Evolutionary conservation across 352 stramenopile genomes (phyloP), one percentile per base, ranked within the genome.

Genomic region (Phytopythium montanum): DNA sequence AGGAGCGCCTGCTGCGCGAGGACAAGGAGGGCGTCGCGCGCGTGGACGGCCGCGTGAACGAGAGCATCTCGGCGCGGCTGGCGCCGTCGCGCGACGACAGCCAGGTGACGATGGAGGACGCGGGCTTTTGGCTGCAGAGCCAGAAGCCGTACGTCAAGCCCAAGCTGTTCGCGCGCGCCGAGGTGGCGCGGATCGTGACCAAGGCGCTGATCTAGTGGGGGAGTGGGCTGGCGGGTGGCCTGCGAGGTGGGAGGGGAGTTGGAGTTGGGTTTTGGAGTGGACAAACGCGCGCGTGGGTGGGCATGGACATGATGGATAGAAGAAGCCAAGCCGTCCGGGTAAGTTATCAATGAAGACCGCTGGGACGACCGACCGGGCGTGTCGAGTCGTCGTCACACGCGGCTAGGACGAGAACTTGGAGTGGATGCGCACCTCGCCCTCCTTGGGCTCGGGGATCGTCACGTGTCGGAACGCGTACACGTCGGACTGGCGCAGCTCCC

Each of bases 101-200:
- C 66, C 79, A 95, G 62, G 79, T 95, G 31, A 90, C 84, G 25
- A 84, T 91, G 60, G 86, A 92, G 34, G 86, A 95, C 41, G 86
- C 84, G 28, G 82, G 69, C 21, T 95, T 83, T 62, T 95, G 83
- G 84, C 60, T 95, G n/a, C 56, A 82, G 45, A 90, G 70, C 55
- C 86, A 95, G 54, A 92, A 93, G 67, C 84, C 86, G 46, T 94
- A 93, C 62, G 64, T 94, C 48, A 75, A 78, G 31, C 67, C 86
- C 10, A 94, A 94, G 76, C 76, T 94, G 18, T 95, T 95, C 68
- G 81, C 89, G 26, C 86, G 86, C 46, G 84, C 82, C 3, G 79
- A 92, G 39, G 84, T 83, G 6, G 86, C 84, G 45, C 86, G 86
- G 19, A 87, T 95, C 55, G 72, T 92, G 29, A 92, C 86, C 19